phyloP scores from a whole-genome alignment of 192 early-diverging fungal species.

The Spizellomyces sp. region DNA sequence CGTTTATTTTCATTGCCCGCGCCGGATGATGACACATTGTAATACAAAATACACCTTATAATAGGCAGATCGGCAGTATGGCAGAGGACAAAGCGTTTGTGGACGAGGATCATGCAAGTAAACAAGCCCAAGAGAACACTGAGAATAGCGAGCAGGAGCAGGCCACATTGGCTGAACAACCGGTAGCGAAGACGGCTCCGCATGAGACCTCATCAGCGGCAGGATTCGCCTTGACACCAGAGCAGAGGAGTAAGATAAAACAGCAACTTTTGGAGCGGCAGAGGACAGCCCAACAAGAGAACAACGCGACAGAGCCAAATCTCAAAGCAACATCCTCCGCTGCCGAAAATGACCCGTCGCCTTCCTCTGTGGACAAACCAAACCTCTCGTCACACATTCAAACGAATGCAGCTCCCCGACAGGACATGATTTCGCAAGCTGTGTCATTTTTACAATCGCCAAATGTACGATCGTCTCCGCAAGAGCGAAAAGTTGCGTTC shows the following conservation, averaged over 20 bases:
- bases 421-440: slow-evolving; percentile 45
- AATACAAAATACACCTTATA: no score
- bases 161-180: no score
- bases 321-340: neutral
- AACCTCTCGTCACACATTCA: neutral
- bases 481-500: slow-evolving; percentile 85
- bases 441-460: slow-evolving; percentile 85
- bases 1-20: no score
- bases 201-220: neutral
- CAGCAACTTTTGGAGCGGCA: slow-evolving; percentile 21
- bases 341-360: neutral
- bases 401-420: neutral
- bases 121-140: no score
- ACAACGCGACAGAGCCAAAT: neutral
- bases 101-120: no score
- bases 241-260: slow-evolving; percentile 19
- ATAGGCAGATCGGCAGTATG: no score
- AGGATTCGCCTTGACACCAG: slow-evolving; percentile 13
- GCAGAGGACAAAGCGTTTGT: no score
- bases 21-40: no score
- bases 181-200: no score
- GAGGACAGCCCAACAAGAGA: neutral
- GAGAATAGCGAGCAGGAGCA: no score
- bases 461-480: slow-evolving; percentile 75
- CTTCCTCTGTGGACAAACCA: neutral